Evolutionary conservation across 2,329 filamentous ascomycete genomes (phyloP).

Genomic region (Penicillium verrucosum): DNA sequence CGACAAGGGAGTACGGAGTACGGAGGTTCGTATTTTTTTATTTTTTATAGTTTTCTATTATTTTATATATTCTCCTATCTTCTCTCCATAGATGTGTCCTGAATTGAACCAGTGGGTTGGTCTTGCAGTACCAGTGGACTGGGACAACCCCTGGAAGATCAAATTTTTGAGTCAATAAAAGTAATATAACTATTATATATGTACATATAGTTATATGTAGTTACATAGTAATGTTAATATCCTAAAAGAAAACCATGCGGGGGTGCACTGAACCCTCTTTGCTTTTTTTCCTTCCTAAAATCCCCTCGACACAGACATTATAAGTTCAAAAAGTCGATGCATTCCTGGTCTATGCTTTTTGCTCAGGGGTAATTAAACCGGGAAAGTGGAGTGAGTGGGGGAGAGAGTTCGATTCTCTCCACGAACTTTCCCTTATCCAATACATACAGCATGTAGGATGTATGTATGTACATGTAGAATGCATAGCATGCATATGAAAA

Average conservation of each 20-base stretch:
- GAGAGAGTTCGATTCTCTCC: not conserved
- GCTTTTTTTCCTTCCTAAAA: not conserved
- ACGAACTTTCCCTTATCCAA: not conserved
- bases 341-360: slow-evolving; percentile 22
- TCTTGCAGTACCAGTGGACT: not conserved
- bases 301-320: not conserved
- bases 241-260: slow-evolving; percentile 11
- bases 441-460: not conserved
- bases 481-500: slow-evolving; percentile 4
- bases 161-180: not conserved
- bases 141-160: not conserved
- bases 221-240: not conserved
- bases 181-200: too few relatives aligned
- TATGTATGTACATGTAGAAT: not conserved
- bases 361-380: slow-evolving; percentile 20
- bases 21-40: not conserved
- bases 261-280: slow-evolving; percentile 8
- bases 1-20: not conserved
- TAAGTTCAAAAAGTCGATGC: not conserved
- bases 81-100: not conserved
- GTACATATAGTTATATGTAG: too few relatives aligned
- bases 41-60: not conserved
- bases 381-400: slow-evolving; percentile 17
- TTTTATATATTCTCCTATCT: not conserved
- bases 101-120: not conserved